A percentile compares a stretch with the other conserved stretches of the same genome.
phyloP scores from a whole-genome alignment of 2,329 filamentous ascomycete species.

The Neofusicoccum ribis region DNA sequence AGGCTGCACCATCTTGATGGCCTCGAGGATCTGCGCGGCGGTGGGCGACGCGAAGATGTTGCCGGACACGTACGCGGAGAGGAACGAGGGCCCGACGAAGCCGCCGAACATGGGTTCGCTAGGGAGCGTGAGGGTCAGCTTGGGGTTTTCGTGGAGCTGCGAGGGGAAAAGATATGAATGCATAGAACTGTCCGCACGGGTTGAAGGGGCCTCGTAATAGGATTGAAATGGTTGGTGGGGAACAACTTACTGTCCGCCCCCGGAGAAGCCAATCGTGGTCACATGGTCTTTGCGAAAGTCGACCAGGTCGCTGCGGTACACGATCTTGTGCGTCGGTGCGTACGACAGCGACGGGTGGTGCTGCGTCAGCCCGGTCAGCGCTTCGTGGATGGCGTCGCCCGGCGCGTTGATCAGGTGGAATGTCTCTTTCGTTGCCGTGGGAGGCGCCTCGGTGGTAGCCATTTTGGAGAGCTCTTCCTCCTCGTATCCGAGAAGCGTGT shows the following conservation, averaged over 20 bases:
- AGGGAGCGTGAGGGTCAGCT: too few species aligned
- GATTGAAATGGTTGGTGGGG: not conserved
- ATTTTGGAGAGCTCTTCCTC: not conserved
- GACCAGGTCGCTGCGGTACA: slow-evolving; percentile 36
- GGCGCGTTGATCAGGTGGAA: slow-evolving; percentile 41
- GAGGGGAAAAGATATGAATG: too few species aligned
- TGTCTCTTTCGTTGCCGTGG: slow-evolving; percentile 25
- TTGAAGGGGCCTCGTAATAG: not conserved
- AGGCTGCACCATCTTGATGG: slow-evolving; percentile 56
- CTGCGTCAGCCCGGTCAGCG: slow-evolving; percentile 35
- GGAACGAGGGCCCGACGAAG: slow-evolving; percentile 62
- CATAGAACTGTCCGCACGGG: too few species aligned
- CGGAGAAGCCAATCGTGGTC: slow-evolving; percentile 39
- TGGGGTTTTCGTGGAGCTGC: too few species aligned
- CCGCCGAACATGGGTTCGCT: slow-evolving; percentile 63
- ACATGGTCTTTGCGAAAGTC: slow-evolving; percentile 33
- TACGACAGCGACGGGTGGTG: slow-evolving; percentile 36
- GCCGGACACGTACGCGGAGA: slow-evolving; percentile 62
- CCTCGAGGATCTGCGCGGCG: slow-evolving; percentile 63
- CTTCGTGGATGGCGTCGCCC: slow-evolving; percentile 36
- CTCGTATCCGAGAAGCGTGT: not conserved
- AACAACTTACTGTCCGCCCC: slow-evolving; percentile 31
- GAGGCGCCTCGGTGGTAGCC: not conserved
- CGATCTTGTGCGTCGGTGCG: slow-evolving; percentile 36
- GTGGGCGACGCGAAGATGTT: slow-evolving; percentile 66